Evolutionary conservation across 2,329 filamentous ascomycete species (phyloP).

Genomic region (Penicillium nordicum): DNA sequence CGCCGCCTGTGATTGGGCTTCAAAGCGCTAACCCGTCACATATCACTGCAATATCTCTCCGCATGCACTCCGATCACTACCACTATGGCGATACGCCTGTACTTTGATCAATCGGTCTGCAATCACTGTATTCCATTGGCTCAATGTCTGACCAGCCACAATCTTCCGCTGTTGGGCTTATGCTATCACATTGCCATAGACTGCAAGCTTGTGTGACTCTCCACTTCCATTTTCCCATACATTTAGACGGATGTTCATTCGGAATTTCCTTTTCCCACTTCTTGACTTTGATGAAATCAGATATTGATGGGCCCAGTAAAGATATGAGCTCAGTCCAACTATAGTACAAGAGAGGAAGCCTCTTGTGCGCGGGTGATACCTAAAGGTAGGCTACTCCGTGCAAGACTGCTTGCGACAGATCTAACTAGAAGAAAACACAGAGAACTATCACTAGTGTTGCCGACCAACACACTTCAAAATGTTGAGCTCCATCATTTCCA

Average conservation of each 20-base stretch:
- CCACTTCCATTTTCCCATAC: constrained; percentile 16
- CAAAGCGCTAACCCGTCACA: constrained; percentile 22
- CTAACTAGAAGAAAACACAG: background rate
- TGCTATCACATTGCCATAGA: constrained; percentile 12
- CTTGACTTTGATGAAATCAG: background rate
- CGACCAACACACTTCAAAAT: constrained; percentile 4
- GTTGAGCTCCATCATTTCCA: constrained; percentile 22
- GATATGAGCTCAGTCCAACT: constrained; percentile 8
- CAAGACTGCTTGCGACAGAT: background rate
- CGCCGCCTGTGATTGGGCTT: constrained; percentile 13
- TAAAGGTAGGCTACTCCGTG: background rate
- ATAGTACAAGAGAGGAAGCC: constrained; percentile 10
- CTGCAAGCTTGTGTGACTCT: constrained; percentile 11
- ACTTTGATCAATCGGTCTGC: background rate
- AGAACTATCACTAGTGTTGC: background rate
- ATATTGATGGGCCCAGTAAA: background rate
- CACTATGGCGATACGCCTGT: constrained; percentile 10
- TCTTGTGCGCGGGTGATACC: background rate
- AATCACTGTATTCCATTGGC: constrained; percentile 10
- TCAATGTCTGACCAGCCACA: background rate
- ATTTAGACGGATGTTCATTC: constrained; percentile 11
- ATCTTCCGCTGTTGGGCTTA: constrained; percentile 6
- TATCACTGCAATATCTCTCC: constrained; percentile 8
- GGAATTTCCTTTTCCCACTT: background rate
- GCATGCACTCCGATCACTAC: background rate